These are phyloP conservation scores for Tephrocybe sp. DNA, from an alignment of 768 basidiomycete genomes.

Conservation along the genomic window DNA sequence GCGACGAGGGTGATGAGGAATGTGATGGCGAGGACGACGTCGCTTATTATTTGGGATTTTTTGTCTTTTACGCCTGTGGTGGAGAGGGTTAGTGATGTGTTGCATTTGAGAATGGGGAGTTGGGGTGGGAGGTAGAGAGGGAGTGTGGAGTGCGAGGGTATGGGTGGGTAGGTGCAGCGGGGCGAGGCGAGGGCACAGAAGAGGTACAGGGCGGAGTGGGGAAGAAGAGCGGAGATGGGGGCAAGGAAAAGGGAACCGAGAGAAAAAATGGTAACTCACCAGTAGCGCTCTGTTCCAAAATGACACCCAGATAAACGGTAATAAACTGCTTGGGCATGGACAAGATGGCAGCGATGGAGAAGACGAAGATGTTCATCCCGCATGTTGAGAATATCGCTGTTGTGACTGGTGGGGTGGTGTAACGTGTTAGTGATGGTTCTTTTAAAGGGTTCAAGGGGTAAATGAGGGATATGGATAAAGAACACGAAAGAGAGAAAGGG, in stretches of 20 bases:
- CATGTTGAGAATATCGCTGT: constrained; percentile 88
- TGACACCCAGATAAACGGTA: constrained; percentile 87
- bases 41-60: constrained; percentile 64
- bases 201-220: too few relatives aligned
- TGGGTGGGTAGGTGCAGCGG: too few relatives aligned
- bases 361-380: constrained; percentile 81
- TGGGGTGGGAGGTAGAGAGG: too few relatives aligned
- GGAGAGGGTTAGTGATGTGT: background rate
- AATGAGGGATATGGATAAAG: too few relatives aligned
- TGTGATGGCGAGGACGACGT: constrained; percentile 67
- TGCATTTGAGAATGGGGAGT: too few relatives aligned
- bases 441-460: too few relatives aligned
- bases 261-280: constrained; percentile 21
- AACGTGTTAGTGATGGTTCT: constrained; percentile 7
- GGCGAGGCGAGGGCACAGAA: too few relatives aligned
- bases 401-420: constrained; percentile 70
- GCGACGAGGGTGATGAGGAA: constrained; percentile 71
- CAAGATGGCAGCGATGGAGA: constrained; percentile 76
- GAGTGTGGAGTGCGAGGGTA: too few relatives aligned
- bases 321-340: constrained; percentile 91
- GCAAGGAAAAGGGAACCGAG: constrained; percentile 10
- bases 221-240: too few relatives aligned
- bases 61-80: constrained; percentile 36
- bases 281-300: constrained; percentile 53
- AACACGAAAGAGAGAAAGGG: background rate